Evolutionary conservation across 2,329 filamentous ascomycete genomes (phyloP).

Genomic region (Ophiostoma sp.): DNA sequence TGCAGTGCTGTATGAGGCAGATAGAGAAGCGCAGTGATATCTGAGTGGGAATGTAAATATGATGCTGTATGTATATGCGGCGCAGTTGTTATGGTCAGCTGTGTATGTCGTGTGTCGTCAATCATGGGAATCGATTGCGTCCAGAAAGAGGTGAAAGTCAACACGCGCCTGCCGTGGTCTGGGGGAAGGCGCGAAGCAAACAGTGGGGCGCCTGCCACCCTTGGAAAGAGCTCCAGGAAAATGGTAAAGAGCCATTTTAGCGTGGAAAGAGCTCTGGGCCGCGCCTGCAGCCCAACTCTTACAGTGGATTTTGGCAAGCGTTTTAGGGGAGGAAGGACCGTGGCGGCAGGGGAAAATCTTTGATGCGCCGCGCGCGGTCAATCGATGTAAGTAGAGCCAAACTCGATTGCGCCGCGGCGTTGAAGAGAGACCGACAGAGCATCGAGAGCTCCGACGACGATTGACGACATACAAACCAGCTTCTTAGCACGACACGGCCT

Average conservation of each 20-base stretch:
- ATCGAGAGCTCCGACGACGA: not conserved
- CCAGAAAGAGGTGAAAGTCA: slow-evolving; percentile 12
- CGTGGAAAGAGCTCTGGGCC: not conserved
- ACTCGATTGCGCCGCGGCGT: not conserved
- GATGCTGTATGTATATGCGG: not conserved
- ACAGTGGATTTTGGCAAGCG: not conserved
- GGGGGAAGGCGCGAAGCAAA: slow-evolving; percentile 16
- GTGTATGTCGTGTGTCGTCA: not conserved
- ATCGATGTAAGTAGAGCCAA: not conserved
- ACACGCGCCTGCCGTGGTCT: slow-evolving; percentile 13
- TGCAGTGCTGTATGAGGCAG: not conserved
- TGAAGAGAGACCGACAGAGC: not conserved
- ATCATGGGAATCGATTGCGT: not conserved
- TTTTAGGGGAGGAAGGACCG: slow-evolving; percentile 4
- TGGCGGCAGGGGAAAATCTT: slow-evolving; percentile 23
- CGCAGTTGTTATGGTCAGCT: not conserved
- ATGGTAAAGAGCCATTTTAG: not conserved
- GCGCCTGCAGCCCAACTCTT: not conserved
- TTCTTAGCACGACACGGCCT: too few species aligned
- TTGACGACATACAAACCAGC: not conserved
- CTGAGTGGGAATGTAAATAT: not conserved
- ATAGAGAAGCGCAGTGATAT: not conserved
- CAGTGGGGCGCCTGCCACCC: slow-evolving; percentile 5
- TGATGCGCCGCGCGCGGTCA: slow-evolving; percentile 18
- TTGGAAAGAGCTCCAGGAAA: not conserved